These are phyloP conservation scores for Pyricularia pennisetigena DNA, from an alignment of 2,329 filamentous ascomycete species.

Conservation along the genomic window DNA sequence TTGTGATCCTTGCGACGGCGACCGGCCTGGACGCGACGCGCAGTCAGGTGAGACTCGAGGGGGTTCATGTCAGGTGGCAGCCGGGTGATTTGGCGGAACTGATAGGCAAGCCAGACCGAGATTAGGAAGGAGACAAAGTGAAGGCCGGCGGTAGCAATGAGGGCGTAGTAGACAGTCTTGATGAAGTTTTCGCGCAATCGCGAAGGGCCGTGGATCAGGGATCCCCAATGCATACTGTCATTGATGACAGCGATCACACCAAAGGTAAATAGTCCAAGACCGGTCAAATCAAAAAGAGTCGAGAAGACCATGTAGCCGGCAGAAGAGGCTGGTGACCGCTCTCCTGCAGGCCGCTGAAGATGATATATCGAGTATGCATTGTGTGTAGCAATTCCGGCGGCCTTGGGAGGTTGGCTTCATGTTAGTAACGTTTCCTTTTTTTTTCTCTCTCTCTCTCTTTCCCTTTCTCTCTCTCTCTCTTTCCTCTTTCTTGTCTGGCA, in stretches of 20 bases:
- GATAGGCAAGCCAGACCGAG: conserved; percentile 64
- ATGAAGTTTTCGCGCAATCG: conserved; percentile 51
- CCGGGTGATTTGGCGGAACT: conserved; percentile 72
- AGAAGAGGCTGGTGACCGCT: conserved; percentile 67
- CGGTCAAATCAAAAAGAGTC: conserved; percentile 54
- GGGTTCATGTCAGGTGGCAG: conserved; percentile 95
- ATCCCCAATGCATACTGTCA: conserved; percentile 49
- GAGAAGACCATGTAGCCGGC: conserved; percentile 87
- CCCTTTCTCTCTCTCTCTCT: too few species aligned
- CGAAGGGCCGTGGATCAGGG: conserved; percentile 48
- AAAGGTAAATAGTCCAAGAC: conserved; percentile 47
- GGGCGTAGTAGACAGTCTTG: conserved; percentile 57
- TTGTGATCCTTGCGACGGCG: conserved; percentile 42
- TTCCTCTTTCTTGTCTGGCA: too few species aligned
- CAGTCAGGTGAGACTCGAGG: conserved; percentile 75
- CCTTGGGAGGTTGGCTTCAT: conserved; percentile 34
- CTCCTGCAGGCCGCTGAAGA: conserved; percentile 58
- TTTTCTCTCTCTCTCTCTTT: not conserved
- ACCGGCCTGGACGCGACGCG: conserved; percentile 32
- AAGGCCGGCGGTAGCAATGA: conserved; percentile 53
- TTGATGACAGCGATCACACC: conserved; percentile 36
- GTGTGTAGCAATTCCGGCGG: conserved; percentile 63
- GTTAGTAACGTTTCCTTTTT: conserved; percentile 10
- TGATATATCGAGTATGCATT: conserved; percentile 75
- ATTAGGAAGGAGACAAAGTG: conserved; percentile 62